These are phyloP conservation scores for Volvox carteri DNA, from an alignment of 163 green algal species.

Conservation along the genomic window DNA sequence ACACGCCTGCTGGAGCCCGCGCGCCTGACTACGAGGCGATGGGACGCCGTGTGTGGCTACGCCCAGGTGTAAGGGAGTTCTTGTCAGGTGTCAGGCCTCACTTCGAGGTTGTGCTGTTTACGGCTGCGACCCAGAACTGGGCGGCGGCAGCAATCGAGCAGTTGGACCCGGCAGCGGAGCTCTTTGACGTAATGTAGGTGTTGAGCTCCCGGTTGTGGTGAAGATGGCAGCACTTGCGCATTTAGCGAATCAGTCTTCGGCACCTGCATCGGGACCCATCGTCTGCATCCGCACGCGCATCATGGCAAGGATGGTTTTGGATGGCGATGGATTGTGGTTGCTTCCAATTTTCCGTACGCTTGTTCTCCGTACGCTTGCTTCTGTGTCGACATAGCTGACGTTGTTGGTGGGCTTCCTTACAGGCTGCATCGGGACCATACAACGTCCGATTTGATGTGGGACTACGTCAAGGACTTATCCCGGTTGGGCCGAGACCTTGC, in stretches of 20 bases:
- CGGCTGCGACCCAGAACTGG: slow-evolving; percentile 74
- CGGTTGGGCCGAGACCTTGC: slow-evolving; percentile 73
- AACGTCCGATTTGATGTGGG: slow-evolving; percentile 65
- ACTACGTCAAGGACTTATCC: slow-evolving; percentile 70
- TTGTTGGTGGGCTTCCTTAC: too few relatives aligned
- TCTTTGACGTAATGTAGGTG: slow-evolving; percentile 55
- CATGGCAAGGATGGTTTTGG: too few relatives aligned
- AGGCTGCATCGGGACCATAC: slow-evolving; percentile 67
- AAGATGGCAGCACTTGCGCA: too few relatives aligned
- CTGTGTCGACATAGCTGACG: too few relatives aligned
- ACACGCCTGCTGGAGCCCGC: not conserved
- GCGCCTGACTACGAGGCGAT: slow-evolving; percentile 49
- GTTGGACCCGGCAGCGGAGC: slow-evolving; percentile 32
- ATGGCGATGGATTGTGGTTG: too few relatives aligned
- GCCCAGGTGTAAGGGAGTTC: slow-evolving; percentile 59
- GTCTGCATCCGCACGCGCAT: too few relatives aligned
- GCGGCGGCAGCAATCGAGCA: slow-evolving; percentile 41
- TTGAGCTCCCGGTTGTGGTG: too few relatives aligned
- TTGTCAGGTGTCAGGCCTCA: slow-evolving; percentile 46
- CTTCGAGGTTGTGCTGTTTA: slow-evolving; percentile 96
- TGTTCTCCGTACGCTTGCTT: too few relatives aligned
- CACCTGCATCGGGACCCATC: too few relatives aligned
- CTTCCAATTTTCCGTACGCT: too few relatives aligned
- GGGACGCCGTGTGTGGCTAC: slow-evolving; percentile 50
- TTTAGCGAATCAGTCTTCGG: too few relatives aligned